These are phyloP conservation scores for Eucalyptus fibrosa DNA, from an alignment of 345 rosid genomes.

Conservation along the genomic window DNA sequence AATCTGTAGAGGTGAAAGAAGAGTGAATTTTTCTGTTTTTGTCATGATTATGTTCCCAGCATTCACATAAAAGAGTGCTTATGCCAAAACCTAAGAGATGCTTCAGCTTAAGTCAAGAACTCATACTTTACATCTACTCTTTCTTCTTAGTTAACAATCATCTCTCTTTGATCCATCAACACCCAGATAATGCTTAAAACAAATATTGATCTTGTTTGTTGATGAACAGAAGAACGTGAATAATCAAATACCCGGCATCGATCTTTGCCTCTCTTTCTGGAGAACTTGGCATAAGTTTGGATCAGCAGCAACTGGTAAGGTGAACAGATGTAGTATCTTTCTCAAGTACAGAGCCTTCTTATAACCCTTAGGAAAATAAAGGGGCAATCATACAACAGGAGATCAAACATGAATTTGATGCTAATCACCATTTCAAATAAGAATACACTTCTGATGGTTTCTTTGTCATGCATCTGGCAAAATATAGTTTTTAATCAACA, in stretches of 20 bases:
- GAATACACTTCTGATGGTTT: not conserved
- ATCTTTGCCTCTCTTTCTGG: not conserved
- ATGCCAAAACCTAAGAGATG: not conserved
- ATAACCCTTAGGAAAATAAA: not conserved
- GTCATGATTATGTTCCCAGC: not conserved
- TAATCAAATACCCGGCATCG: not conserved
- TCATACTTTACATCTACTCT: not conserved
- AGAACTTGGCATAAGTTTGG: not conserved
- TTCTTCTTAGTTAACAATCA: not conserved
- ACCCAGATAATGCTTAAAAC: not conserved
- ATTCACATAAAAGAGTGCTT: not conserved
- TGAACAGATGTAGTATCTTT: not conserved
- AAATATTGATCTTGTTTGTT: not conserved
- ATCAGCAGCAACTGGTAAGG: not conserved
- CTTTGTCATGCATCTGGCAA: not conserved
- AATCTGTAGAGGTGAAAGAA: not conserved
- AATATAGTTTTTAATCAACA: not conserved
- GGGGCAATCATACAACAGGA: not conserved
- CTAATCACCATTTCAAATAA: not conserved
- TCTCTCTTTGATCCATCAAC: not conserved
- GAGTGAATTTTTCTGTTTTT: not conserved
- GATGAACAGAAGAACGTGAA: not conserved
- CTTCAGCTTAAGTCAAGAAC: not conserved
- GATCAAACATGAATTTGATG: not conserved
- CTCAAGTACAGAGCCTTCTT: not conserved